Base-by-base conservation (phyloP, 1,284 basidiomycete genomes). In the Rhodotorula sp. region DNA sequence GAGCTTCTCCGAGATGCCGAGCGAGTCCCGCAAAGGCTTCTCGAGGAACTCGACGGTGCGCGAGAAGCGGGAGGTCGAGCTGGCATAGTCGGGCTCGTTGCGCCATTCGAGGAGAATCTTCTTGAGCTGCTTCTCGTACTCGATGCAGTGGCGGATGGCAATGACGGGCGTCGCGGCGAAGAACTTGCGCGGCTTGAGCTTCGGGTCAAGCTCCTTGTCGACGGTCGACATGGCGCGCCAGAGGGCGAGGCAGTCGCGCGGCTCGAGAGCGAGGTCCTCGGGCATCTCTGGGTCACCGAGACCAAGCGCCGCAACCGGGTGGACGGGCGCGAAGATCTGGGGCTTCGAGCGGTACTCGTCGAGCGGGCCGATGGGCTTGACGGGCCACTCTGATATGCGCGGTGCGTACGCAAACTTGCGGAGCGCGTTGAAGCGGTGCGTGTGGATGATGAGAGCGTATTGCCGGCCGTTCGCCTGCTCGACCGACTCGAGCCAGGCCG, bases 341-440 rank as follows among this genome's bases (percentile, higher is more conserved):
- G 72, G 68, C 20, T 53, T 54, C 27, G 71, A 51, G 34, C 64
- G 66, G 64, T 71, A 72, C 49, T 74, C 73, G 66, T 74, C 65
- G 59, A 75, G 66, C 20, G 71, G 67, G 32, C 69, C 65, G 57
- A 75, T 69, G 22, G 58, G 48, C 64, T 73, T 73, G 62, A 69
- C 64, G 3, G 72, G 74, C 59, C 68, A 70, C 24, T 34, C 22
- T 9, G 24, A 24, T 32, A 70, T 36, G 19, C 61, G 29, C 2
- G 75, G 80, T 66, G 83, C 77, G 72, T 88, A 90, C 61, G 81
- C 83, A 76, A 84, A 87, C 77, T 89, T 90, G 59, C 88, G 84
- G 1, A 90, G 82, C 74, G 89, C 88, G 2, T 88, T 89, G 77
- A 89, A 90, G 7, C 88, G 85, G 77, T 88, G 84, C 2, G 84